A percentile compares a stretch with the other conserved stretches of the same genome.
phyloP scores from a whole-genome alignment of 345 rosid species.

The Cardamine resedifolia region DNA sequence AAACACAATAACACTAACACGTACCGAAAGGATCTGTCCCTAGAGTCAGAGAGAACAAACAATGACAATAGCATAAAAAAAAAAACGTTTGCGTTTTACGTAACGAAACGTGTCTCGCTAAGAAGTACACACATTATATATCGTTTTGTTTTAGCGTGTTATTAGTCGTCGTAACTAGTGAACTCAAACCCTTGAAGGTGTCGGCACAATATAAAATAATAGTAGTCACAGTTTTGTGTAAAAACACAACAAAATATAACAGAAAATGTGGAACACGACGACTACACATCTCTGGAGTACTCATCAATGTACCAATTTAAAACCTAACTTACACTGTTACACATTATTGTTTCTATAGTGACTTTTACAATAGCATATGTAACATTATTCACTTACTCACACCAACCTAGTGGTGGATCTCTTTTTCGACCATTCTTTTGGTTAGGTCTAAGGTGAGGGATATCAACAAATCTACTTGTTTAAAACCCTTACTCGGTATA shows the following conservation, averaged over 20 bases:
- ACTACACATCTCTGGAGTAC: background rate
- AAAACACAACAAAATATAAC: background rate
- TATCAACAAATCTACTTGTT: background rate
- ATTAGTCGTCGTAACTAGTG: background rate
- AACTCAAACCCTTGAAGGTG: background rate
- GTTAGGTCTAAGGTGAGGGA: background rate
- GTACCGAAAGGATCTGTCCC: background rate
- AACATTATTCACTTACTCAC: background rate
- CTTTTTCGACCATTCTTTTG: background rate
- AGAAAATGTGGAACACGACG: background rate
- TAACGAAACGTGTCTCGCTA: background rate
- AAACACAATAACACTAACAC: conserved; percentile 16
- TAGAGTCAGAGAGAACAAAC: background rate
- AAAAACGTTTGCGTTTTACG: background rate
- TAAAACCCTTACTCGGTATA: background rate
- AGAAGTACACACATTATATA: background rate
- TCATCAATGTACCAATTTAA: background rate
- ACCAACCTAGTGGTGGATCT: background rate
- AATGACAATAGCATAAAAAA: background rate
- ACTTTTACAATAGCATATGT: background rate
- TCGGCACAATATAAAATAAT: background rate
- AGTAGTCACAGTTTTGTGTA: background rate
- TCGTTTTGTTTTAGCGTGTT: background rate
- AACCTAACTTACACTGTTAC: background rate
- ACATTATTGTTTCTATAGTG: background rate